Evolutionary conservation across 768 basidiomycete species (phyloP), one percentile per base, ranked within the genome.

Genomic region (Pholiota conissans): DNA sequence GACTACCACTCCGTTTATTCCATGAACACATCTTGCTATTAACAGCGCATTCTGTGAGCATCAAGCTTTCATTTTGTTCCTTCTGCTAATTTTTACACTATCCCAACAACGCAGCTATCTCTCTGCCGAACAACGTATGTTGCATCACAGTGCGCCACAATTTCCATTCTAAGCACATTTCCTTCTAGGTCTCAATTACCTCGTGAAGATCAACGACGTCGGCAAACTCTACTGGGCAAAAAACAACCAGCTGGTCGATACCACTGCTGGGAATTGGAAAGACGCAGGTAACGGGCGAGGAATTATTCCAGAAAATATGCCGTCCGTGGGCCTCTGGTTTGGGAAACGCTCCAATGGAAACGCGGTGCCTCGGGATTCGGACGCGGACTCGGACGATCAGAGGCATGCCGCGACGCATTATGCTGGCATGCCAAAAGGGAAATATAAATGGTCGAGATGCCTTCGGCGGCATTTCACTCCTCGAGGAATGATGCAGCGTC

Each of bases 181-280:
- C 14, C 11, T 30, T 47, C 16, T n/a, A 84, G 82, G 86, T 10
- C 69, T 85, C 22, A 89, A 89, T 64, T 89, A 89, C 62, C 76
- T 89, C 3, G 81, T 85, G 52, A 78, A 76, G 39, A 78, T 88
- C 40, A 81, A 83, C 59, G 59, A 68, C 0, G 69, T 79, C 18
- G 87, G 87, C 2, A 79, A 74, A 55, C 74, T 86, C 8, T 73
- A 77, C 5, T 87, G 85, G 85, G 83, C 80, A 2, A 79, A 79
- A 49, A 86, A 81, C 61, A 73, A 81, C 37, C 76, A 82, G 58
- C 71, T 80, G 2, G 80, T 88, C 8, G 86, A 88, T 65, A 88
- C 86, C 0, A 76, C 82, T 2, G 74, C 84, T 3, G 82, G 81
- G 0, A 74, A 74, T 30, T 88, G 86, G 86, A 84, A 82, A 66